Evolutionary conservation across 164 flowering plant genomes (phyloP), one percentile per base, ranked within the genome.

Genomic region (Vitis amurensis): DNA sequence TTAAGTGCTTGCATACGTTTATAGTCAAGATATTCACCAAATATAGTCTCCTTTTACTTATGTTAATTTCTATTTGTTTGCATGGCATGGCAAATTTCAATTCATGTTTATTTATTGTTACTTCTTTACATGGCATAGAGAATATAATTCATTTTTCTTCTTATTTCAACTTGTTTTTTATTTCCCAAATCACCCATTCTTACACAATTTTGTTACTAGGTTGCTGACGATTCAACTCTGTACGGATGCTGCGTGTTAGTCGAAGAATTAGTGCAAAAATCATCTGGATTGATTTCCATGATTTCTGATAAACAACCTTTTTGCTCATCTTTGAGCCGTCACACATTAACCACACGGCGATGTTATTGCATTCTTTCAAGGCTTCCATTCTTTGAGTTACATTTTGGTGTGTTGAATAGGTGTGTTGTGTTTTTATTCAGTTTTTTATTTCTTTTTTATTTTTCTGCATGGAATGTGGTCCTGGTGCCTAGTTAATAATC

Each of bases 331-430:
- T 66, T 86, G 70, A 82, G 91, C 59, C 97, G 97, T 62, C 84
- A 82, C 67, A 72, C 88, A 51, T 81, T 96, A 71, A 89, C 95
- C 29, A 91, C 99, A n/a, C 85, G 84, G 17, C 91, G 99, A 59
- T 96, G 99, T 79, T 93, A 96, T 76, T 96, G 99, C 91, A 88
- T 96, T 79, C 86, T 96, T 61, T 85, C 99, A 55, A 87, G 99
- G 79, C 86, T 96, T 81, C 99, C 99, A 27, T 92, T 87, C 68
- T 96, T 93, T 73, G 95, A 93, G 66, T 81, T 96, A 72, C 99
- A 96, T 82, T 96, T 93, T 77, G 95, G 94, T 65, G 84, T 96
- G 51, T 73, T 96, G 73, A 92, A 88, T 73, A 96, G 97, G 99
- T 96, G 50, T 17, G 75, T 64, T 31, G 10, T 49, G 50, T 55